Percentiles rank a stretch among this genome's conserved stretches.
Conservation (phyloP, 306 rosid species). For the Malus asiatica region DNA sequence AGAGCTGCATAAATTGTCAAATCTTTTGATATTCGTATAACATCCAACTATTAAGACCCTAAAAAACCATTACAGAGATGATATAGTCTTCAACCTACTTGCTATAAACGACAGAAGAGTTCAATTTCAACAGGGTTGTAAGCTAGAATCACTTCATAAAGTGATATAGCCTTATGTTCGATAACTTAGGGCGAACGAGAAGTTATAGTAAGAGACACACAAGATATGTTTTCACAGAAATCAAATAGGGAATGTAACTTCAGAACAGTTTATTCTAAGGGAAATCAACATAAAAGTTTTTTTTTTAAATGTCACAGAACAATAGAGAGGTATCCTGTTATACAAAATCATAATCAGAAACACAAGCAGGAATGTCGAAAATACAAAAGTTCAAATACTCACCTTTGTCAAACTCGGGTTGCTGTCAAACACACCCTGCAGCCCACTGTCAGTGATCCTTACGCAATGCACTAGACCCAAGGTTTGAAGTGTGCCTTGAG, state of each 20-base stretch:
- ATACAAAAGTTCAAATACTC: conserved; percentile 7
- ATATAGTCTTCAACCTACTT: not conserved
- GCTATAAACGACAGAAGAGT: not conserved
- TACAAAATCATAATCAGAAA: not conserved
- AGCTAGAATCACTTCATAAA: not conserved
- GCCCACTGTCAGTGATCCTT: conserved; percentile 46
- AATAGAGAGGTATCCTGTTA: not conserved
- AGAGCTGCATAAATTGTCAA: conserved; percentile 4
- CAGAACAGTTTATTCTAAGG: not conserved
- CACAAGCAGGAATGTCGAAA: not conserved
- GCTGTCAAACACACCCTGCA: conserved; percentile 38
- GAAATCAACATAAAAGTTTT: not conserved
- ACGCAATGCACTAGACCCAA: conserved; percentile 43
- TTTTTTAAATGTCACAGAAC: not conserved
- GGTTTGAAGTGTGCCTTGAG: conserved; percentile 54
- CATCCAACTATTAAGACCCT: not conserved
- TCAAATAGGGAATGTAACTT: not conserved
- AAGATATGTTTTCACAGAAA: not conserved
- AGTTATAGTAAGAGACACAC: not conserved
- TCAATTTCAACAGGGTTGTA: not conserved
- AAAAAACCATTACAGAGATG: not conserved
- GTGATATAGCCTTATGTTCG: not conserved
- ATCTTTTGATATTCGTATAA: not conserved
- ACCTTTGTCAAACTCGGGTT: conserved; percentile 58
- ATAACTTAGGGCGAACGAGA: not conserved